Evolutionary conservation across 495 filamentous ascomycete species (phyloP), one percentile per base, ranked within the genome.

Genomic region (Trichoderma reesei): DNA sequence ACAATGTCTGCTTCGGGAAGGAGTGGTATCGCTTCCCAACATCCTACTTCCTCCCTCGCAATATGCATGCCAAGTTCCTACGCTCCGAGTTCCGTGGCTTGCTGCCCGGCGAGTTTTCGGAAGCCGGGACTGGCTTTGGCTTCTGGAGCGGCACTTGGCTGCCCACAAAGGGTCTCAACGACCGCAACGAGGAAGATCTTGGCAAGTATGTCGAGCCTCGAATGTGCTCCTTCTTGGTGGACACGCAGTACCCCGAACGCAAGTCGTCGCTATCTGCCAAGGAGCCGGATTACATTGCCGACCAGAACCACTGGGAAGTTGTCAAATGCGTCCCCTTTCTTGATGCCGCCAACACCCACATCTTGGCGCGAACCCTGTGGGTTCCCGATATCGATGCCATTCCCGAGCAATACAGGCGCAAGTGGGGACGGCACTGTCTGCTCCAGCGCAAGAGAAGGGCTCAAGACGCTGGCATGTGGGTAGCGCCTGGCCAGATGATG

Each of bases 21-120:
- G 95, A 99, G 72, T 99, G 95, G 95, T 97, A 99, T 72, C 90
- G 95, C 59, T 99, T 96, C 70, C 95, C 95, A 11, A 92, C 90
- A 14, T 92, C 90, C 5, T 98, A 92, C 76, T 90, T 92, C 72
- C 80, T 99, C 0, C 95, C 95, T 0, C 73, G 85, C 7, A 80
- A 81, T 54, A 88, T 92, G 81, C 83, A 82, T 48, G 90, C 90
- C 65, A 95, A 90, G 66, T 98, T 96, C 68, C 78, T 99, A 61
- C 88, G 87, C 68, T 94, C 90, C 69, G 90, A 90, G 65, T 99
- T 99, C 75, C 80, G 82, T 34, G 95, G 95, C 10, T 75, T 99
- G 44, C 80, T 99, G 33, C 95, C 95, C 2, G 95, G 95, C 5
- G 89, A 95, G 70, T 99, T 98, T 72, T 81, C 82, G 18, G 88